Evolutionary conservation across 106 monocot genomes (phyloP), one percentile per base, ranked within the genome.

Genomic region (Dendrobium huoshanense): DNA sequence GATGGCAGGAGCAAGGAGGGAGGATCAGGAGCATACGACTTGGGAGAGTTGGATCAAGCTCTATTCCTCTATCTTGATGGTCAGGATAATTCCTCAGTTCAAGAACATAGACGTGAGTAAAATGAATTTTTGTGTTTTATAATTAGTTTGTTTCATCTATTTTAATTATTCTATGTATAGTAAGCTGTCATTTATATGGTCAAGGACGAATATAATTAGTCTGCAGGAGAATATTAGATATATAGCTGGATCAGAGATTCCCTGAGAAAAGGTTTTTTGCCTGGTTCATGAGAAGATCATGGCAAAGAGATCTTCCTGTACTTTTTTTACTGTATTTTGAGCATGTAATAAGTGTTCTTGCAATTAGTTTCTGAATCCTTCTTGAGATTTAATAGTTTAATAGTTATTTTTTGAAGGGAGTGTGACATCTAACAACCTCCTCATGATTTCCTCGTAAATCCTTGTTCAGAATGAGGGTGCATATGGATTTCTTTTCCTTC

Each of bases 31-130:
- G 82, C 85, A 5, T 91, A 94, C 77, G 94, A 94, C 75, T 59
- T 91, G 75, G 94, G 91, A 29, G 99, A 99, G 77, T 78, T 99
- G 78, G 99, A 99, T 80, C 91, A 99, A 83, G 99, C 95, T 65
- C 79, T 99, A 19, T 88, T 87, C 77, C 83, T 99, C 81, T 99
- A 90, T 81, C 72, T 95, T 6, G 98, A 99, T 55, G 91, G 91
- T 20, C 90, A 93, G 41, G 91, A 92, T 77, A 85, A 90, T 25
- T 82, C 85, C 11, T 82, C 88, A 29, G 85, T 67, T 77, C 93
- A 94, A 77, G 92, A 97, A 78, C 94, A 92, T 78, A 92, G 77
- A 59, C 88, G 77, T 91, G 83, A 78, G 91, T 73, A 70, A 8
- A 24, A 24, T n/a, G 24, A 11, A 2, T 51, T 15, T 16, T 10